phyloP scores from a whole-genome alignment of 495 filamentous ascomycete genomes.

The Daldinia bambusicola region DNA sequence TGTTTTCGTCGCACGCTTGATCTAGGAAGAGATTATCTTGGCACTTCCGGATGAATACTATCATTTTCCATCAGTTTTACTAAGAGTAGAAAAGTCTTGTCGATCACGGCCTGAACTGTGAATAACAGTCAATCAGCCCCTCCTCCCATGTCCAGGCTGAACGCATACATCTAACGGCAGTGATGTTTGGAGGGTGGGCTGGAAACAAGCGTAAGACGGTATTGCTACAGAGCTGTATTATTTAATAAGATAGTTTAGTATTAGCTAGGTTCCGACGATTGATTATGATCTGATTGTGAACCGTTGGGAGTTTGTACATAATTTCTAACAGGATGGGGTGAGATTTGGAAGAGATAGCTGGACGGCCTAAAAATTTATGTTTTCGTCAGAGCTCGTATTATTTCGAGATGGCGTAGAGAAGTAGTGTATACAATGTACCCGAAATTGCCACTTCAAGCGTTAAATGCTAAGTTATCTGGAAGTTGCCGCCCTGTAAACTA shows the following conservation, averaged over 20 bases:
- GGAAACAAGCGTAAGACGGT: not conserved
- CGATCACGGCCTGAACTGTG: slow-evolving; percentile 40
- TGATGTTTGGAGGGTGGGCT: slow-evolving; percentile 12
- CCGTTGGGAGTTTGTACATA: not conserved
- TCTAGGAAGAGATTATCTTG: slow-evolving; percentile 27
- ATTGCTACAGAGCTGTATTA: not conserved
- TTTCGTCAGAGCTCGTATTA: slow-evolving; percentile 11
- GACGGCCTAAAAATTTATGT: not conserved
- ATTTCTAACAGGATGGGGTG: not conserved
- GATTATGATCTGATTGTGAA: not conserved
- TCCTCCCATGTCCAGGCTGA: slow-evolving; percentile 34
- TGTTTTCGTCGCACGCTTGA: slow-evolving; percentile 15
- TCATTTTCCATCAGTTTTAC: slow-evolving; percentile 19
- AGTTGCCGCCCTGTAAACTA: not conserved
- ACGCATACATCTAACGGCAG: slow-evolving; percentile 32
- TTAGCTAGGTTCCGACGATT: not conserved
- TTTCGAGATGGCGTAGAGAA: not conserved
- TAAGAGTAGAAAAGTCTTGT: slow-evolving; percentile 18
- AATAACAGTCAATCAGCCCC: slow-evolving; percentile 24
- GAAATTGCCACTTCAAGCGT: not conserved
- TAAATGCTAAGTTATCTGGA: not conserved
- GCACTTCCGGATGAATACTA: slow-evolving; percentile 35
- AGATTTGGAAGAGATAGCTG: not conserved
- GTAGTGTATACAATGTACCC: not conserved
- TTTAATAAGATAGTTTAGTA: not conserved